A percentile compares a stretch with the other conserved stretches of the same genome.
Conservation (phyloP, 2,329 filamentous ascomycete genomes). For the Tricladium varicosporioides region DNA sequence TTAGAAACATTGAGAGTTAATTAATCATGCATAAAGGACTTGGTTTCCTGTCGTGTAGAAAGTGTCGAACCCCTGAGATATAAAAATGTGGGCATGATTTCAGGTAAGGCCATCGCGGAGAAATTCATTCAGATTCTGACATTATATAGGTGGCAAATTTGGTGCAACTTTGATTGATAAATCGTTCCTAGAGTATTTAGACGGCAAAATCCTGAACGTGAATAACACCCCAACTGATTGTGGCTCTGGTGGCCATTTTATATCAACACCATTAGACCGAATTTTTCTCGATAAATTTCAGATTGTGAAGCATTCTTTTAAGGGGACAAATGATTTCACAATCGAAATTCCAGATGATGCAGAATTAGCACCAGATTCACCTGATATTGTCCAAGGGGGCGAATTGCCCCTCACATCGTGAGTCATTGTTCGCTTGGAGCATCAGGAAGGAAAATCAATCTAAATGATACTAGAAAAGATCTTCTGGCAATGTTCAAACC, state of each 20-base stretch:
- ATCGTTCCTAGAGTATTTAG: conserved; percentile 1
- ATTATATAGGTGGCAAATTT: conserved; percentile 1
- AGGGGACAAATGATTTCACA: background rate
- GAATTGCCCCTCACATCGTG: background rate
- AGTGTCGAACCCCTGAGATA: conserved; percentile 1
- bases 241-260: conserved; percentile 5
- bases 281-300: conserved; percentile 5
- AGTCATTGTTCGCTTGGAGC: too few species aligned
- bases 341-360: background rate
- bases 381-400: too few species aligned
- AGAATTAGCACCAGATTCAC: too few species aligned
- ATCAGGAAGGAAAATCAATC: too few species aligned
- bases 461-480: background rate
- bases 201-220: background rate
- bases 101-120: too few species aligned
- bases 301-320: conserved; percentile 4
- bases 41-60: conserved; percentile 5
- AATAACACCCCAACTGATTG: background rate
- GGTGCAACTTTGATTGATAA: conserved; percentile 8
- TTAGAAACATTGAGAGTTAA: too few species aligned
- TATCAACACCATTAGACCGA: background rate
- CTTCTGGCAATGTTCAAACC: conserved; percentile 1
- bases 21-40: conserved; percentile 2
- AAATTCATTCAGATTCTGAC: too few species aligned
- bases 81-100: background rate